Base-by-base conservation (phyloP, 805 yeast species). In the Ogataea ganodermae region DNA sequence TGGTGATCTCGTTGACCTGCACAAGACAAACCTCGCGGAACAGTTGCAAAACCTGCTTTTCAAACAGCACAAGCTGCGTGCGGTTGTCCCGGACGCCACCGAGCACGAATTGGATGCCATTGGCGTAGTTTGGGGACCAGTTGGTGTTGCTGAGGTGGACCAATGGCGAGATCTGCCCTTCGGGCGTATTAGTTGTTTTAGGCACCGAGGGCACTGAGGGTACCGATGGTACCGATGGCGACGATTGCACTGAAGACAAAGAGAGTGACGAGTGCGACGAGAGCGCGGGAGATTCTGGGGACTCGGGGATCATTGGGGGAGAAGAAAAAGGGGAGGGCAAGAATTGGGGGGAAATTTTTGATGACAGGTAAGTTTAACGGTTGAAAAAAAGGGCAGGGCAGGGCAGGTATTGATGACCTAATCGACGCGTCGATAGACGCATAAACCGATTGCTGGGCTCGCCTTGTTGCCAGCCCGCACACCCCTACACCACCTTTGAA, bases 91-190 rank as follows among this genome's bases (percentile, higher is more conserved):
- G 30, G 30, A 51, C 38, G 14, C 43, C 21, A 4, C 26, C n/a
- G 14, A 53, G 24, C 7, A 43, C 44, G 35, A 45, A 49, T 2
- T 24, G 44, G 21, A 53, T 40, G 3, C 53, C 55, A 23, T 45
- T 39, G 18, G 32, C 14, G 44, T 51, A 53, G 24, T 47, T 46
- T 5, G 53, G 46, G 16, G 57, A 53, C 57, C 57, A 53, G 24
- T 51, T 51, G 30, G 33, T 36, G 21, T 33, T 44, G 42, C 48
- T 50, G 42, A 52, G 33, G 24, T 52, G 55, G 7, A 21, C 27
- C 2, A 43, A 8, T 5, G 35, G 41, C 9, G 31, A 9, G 28
- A 21, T 21, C 18, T 35, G 10, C n/a, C n/a, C n/a, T n/a, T n/a
- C n/a, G n/a, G n/a, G n/a, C n/a, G n/a, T n/a, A n/a, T n/a, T n/a